phyloP scores from a whole-genome alignment of 306 rosid species.

The Datisca glomerata region DNA sequence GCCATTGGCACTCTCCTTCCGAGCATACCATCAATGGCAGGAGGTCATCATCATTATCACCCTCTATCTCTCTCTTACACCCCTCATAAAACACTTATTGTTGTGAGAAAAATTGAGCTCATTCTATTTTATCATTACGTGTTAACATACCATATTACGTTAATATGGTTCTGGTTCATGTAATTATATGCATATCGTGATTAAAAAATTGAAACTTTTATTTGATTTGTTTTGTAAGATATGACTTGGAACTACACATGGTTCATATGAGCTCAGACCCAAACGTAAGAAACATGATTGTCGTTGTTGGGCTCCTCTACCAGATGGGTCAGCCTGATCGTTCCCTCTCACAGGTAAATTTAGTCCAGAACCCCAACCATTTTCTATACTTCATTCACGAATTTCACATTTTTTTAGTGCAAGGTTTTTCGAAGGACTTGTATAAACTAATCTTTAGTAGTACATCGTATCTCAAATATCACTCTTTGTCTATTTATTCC shows the following conservation, averaged over 20 bases:
- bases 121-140: too few species aligned
- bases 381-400: neutral
- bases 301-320: constrained; percentile 44
- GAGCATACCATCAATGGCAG: neutral
- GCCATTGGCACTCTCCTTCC: neutral
- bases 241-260: constrained; percentile 65
- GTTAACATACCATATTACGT: too few species aligned
- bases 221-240: constrained; percentile 18
- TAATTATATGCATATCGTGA: neutral
- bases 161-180: too few species aligned
- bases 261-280: constrained; percentile 32
- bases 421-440: neutral
- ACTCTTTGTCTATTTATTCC: too few species aligned
- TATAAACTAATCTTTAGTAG: too few species aligned
- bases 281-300: constrained; percentile 16
- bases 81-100: neutral
- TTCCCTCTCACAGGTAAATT: constrained; percentile 36
- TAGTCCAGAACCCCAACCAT: neutral
- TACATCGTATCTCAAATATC: too few species aligned
- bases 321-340: constrained; percentile 39
- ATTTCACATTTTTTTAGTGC: neutral
- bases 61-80: neutral
- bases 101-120: too few species aligned
- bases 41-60: neutral
- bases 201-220: neutral